phyloP scores from a whole-genome alignment of 768 basidiomycete genomes.

The Boletus huronensis region DNA sequence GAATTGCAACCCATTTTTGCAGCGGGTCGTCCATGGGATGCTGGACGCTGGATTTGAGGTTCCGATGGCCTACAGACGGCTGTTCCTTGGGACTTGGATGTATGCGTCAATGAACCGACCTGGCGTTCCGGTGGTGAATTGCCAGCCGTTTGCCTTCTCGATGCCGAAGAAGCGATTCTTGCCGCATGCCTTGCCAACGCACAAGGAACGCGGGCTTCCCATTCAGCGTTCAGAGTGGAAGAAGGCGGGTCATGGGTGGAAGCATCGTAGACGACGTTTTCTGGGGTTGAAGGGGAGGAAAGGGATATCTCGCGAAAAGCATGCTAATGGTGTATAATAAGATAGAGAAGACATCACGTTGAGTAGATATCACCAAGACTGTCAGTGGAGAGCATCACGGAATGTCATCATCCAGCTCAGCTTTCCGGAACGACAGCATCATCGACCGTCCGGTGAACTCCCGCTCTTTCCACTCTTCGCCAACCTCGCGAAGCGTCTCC shows the following conservation, averaged over 20 bases:
- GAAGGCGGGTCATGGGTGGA: slow-evolving; percentile 19
- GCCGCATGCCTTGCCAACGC: slow-evolving; percentile 23
- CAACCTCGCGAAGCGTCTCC: slow-evolving; percentile 43
- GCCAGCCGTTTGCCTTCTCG: slow-evolving; percentile 29
- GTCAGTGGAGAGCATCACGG: slow-evolving; percentile 1
- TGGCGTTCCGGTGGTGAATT: slow-evolving; percentile 11
- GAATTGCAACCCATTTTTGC: slow-evolving; percentile 35
- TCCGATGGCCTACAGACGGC: slow-evolving; percentile 37
- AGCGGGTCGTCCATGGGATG: slow-evolving; percentile 39
- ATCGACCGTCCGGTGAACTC: slow-evolving; percentile 38
- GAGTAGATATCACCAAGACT: slow-evolving; percentile 8
- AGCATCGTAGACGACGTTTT: slow-evolving; percentile 11
- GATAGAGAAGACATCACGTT: slow-evolving; percentile 8
- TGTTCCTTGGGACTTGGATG: slow-evolving; percentile 38
- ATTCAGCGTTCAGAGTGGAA: slow-evolving; percentile 28
- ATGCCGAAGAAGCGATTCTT: slow-evolving; percentile 18
- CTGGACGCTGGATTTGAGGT: slow-evolving; percentile 37
- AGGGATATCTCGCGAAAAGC: slow-evolving; percentile 19
- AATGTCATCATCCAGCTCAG: background rate
- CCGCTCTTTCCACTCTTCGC: slow-evolving; percentile 50
- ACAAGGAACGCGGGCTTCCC: slow-evolving; percentile 36
- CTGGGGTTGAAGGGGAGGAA: background rate
- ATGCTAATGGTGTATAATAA: slow-evolving; percentile 25
- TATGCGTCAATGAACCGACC: slow-evolving; percentile 17
- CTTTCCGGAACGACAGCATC: slow-evolving; percentile 44